Evolutionary conservation across 2,329 filamentous ascomycete genomes (phyloP).

Genomic region (Madurella fahalii): DNA sequence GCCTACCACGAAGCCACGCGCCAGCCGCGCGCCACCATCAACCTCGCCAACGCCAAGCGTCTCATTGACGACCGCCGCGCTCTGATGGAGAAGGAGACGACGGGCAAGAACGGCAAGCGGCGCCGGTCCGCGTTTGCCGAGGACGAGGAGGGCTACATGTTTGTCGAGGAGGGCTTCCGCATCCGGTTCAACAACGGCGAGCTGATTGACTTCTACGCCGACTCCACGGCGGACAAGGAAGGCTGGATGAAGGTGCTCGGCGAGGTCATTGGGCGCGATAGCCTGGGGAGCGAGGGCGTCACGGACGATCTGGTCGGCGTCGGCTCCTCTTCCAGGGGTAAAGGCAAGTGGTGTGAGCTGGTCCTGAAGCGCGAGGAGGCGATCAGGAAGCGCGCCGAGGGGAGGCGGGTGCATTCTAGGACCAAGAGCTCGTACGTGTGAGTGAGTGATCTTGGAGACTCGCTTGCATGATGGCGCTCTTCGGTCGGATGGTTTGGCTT

Average conservation of each 20-base stretch:
- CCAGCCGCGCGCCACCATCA: conserved; percentile 95
- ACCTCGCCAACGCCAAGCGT: conserved; percentile 85
- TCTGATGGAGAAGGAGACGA: conserved; percentile 78
- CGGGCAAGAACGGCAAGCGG: conserved; percentile 70
- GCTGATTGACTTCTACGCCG: conserved; percentile 97
- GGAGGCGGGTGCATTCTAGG: conserved; percentile 49
- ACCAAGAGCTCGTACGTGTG: conserved; percentile 56
- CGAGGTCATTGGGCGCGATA: conserved; percentile 61
- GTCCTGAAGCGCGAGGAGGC: conserved; percentile 61
- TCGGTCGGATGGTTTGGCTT: neutral
- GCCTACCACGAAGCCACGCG: conserved; percentile 94
- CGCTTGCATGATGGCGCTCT: neutral
- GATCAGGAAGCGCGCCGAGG: conserved; percentile 51
- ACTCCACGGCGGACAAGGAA: conserved; percentile 81
- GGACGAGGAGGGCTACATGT: conserved; percentile 99
- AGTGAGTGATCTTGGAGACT: conserved; percentile 25
- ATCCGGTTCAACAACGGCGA: conserved; percentile 98
- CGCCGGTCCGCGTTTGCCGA: conserved; percentile 95
- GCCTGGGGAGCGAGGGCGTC: conserved; percentile 40
- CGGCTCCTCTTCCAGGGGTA: conserved; percentile 37
- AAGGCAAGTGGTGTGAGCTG: conserved; percentile 63
- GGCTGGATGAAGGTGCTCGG: conserved; percentile 88
- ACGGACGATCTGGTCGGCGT: conserved; percentile 37
- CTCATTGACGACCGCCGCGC: conserved; percentile 87
- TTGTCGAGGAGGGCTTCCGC: conserved; percentile 97